Conservation (phyloP, 441 rosid species). For the Aleurites moluccanus region DNA sequence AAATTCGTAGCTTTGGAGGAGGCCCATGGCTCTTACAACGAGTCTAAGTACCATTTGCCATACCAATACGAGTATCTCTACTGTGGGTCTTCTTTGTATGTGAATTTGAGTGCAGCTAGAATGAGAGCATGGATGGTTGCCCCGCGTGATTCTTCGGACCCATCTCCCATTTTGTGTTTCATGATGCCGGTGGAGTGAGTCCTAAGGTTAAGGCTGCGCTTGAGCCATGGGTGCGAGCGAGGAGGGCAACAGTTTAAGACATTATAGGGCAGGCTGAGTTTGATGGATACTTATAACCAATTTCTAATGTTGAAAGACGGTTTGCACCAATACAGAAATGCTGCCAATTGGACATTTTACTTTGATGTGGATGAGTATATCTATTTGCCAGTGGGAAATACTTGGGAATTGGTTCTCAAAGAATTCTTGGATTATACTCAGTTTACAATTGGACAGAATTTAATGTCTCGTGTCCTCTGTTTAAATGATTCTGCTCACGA, state of each 20-base stretch:
- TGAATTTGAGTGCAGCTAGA: constrained; percentile 60
- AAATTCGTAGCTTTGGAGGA: constrained; percentile 56
- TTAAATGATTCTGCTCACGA: constrained; percentile 50
- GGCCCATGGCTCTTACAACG: constrained; percentile 47
- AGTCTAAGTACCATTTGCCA: constrained; percentile 49
- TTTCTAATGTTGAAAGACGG: constrained; percentile 82
- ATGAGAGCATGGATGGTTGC: constrained; percentile 83
- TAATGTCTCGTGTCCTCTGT: constrained; percentile 73
- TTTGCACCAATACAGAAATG: constrained; percentile 54
- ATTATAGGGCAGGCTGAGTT: constrained; percentile 56
- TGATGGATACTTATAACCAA: constrained; percentile 83
- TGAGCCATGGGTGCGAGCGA: constrained; percentile 69
- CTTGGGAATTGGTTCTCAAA: constrained; percentile 50
- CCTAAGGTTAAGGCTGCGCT: constrained; percentile 54
- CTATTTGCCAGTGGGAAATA: constrained; percentile 50
- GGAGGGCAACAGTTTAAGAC: constrained; percentile 68
- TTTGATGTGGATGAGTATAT: constrained; percentile 87
- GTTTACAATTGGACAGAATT: constrained; percentile 87
- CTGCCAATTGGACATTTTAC: constrained; percentile 77
- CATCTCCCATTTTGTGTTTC: constrained; percentile 75
- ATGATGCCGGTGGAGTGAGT: constrained; percentile 76
- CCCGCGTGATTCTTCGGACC: constrained; percentile 80
- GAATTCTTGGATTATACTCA: constrained; percentile 60
- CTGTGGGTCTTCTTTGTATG: constrained; percentile 77
- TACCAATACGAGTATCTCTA: constrained; percentile 66